Percentiles rank a stretch among this genome's conserved stretches.
phyloP scores from a whole-genome alignment of 768 basidiomycete species.

The Suillus weaverae region DNA sequence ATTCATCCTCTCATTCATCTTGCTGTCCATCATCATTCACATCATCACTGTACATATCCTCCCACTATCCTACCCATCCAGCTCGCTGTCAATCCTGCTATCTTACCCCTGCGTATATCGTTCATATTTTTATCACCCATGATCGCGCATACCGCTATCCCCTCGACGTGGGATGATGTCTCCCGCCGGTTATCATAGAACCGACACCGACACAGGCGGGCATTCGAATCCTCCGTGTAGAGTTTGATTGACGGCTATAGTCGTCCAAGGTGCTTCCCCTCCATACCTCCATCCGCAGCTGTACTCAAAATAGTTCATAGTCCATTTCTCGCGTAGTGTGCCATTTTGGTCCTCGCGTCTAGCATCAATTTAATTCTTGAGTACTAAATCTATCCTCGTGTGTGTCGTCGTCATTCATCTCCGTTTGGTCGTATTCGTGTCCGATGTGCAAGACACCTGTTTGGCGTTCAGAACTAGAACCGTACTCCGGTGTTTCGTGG shows the following conservation, averaged over 20 bases:
- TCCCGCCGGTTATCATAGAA: neutral
- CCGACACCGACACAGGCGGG: neutral
- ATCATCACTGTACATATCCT: neutral
- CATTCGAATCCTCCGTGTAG: neutral
- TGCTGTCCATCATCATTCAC: neutral
- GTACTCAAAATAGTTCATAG: neutral
- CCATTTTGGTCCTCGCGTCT: neutral
- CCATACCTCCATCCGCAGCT: neutral
- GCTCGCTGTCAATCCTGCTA: neutral
- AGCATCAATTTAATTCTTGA: neutral
- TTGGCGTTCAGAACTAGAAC: neutral
- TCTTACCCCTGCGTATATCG: neutral
- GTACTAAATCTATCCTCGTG: neutral
- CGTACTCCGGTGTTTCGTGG: neutral
- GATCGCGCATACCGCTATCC: neutral
- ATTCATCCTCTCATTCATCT: no score
- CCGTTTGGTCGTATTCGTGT: neutral
- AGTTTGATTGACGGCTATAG: neutral
- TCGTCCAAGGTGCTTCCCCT: neutral
- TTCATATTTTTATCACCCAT: neutral
- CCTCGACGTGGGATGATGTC: neutral
- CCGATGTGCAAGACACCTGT: neutral
- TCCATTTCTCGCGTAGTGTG: neutral
- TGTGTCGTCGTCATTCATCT: neutral
- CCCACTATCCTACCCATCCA: neutral